Evolutionary conservation across 345 rosid species (phyloP).

Genomic region (Salix suchowensis): DNA sequence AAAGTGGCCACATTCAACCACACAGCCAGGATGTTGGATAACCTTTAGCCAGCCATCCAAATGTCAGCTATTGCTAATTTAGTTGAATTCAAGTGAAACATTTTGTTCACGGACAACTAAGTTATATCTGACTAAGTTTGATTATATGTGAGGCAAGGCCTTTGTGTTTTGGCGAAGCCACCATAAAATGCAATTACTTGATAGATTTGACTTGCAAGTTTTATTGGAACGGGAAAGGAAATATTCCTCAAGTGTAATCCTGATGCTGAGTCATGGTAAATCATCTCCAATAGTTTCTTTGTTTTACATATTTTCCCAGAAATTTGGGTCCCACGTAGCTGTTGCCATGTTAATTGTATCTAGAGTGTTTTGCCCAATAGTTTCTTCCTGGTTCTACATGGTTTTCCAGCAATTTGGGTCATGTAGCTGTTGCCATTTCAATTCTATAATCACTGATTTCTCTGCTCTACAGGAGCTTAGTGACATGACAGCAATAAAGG

Average conservation of each 20-base stretch:
- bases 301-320: background rate
- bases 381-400: background rate
- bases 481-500: conserved; percentile 98
- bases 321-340: background rate
- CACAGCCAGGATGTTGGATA: background rate
- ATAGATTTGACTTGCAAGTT: background rate
- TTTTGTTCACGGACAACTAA: background rate
- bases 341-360: background rate
- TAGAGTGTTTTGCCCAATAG: background rate
- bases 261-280: background rate
- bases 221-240: background rate
- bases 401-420: background rate
- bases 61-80: background rate
- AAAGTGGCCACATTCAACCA: background rate
- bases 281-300: background rate
- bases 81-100: background rate
- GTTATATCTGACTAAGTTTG: background rate
- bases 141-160: background rate
- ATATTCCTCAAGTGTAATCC: background rate
- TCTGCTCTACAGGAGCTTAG: conserved; percentile 69
- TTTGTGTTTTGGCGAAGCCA: background rate
- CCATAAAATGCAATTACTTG: background rate
- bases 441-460: background rate
- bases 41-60: background rate
- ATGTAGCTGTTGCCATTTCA: background rate